A percentile compares a stretch with the other conserved stretches of the same genome.
phyloP scores from a whole-genome alignment of 306 rosid species.

The Sicyos edulis region DNA sequence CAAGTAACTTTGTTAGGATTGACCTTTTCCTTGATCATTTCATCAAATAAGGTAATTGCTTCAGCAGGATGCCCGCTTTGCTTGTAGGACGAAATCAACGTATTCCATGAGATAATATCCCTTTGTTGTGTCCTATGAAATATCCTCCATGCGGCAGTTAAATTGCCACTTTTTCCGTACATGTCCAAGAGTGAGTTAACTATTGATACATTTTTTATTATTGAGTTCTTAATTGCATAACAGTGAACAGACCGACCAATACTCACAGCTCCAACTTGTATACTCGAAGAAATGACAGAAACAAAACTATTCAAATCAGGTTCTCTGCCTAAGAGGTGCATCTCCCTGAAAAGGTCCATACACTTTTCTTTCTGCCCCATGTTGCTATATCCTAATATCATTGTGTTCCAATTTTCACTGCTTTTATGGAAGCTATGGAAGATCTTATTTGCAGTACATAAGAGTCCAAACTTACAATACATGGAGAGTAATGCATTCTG shows the following conservation, averaged over 20 bases:
- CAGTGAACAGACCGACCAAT: slow-evolving; percentile 63
- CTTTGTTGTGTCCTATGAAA: slow-evolving; percentile 31
- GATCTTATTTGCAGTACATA: slow-evolving; percentile 50
- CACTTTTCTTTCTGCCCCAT: slow-evolving; percentile 36
- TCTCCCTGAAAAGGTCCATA: slow-evolving; percentile 47
- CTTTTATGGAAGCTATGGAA: slow-evolving; percentile 25
- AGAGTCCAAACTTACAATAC: slow-evolving; percentile 67
- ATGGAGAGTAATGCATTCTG: slow-evolving; percentile 45
- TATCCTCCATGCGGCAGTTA: slow-evolving; percentile 40
- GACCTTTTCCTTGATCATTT: slow-evolving; percentile 42
- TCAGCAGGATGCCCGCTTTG: slow-evolving; percentile 35
- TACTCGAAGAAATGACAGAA: slow-evolving; percentile 55
- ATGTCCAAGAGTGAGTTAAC: slow-evolving; percentile 57
- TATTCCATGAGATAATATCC: slow-evolving; percentile 59
- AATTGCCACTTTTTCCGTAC: slow-evolving; percentile 63
- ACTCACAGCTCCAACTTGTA: slow-evolving; percentile 33
- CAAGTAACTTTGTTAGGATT: slow-evolving; percentile 52
- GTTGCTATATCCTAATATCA: slow-evolving; percentile 51
- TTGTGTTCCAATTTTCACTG: slow-evolving; percentile 45
- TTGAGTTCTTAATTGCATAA: slow-evolving; percentile 36
- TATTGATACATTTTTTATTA: slow-evolving; percentile 33
- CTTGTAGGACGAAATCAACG: slow-evolving; percentile 55
- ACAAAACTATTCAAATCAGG: slow-evolving; percentile 40
- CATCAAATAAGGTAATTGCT: slow-evolving; percentile 44
- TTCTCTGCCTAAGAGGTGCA: slow-evolving; percentile 38